Conservation (phyloP, 1,284 basidiomycete species). For the Cutaneotrichosporon sp. region DNA sequence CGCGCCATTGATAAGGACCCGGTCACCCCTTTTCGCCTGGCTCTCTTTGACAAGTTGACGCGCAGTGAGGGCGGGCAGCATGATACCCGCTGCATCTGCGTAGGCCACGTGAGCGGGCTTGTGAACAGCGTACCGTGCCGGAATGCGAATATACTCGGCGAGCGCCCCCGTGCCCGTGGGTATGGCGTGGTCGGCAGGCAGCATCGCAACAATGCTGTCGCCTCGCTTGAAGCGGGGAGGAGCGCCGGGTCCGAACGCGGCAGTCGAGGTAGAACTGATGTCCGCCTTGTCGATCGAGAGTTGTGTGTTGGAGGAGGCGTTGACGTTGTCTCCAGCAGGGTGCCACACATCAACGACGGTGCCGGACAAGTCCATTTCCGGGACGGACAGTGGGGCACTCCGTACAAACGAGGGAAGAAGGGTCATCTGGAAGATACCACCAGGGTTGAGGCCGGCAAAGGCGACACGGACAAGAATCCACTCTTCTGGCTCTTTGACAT, state of each 20-base stretch:
- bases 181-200: slow-evolving; percentile 1
- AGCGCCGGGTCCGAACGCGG: not conserved
- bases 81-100: not conserved
- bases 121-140: slow-evolving; percentile 6
- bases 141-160: slow-evolving; percentile 4
- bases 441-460: slow-evolving; percentile 11
- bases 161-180: slow-evolving; percentile 13
- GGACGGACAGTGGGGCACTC: not conserved
- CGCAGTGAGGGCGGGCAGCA: slow-evolving; percentile 11
- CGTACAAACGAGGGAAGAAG: slow-evolving; percentile 1
- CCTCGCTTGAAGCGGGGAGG: slow-evolving; percentile 4
- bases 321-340: too few relatives aligned
- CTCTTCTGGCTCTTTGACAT: slow-evolving; percentile 1
- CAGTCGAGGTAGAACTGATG: too few relatives aligned
- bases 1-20: slow-evolving; percentile 14
- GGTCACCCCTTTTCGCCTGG: slow-evolving; percentile 1
- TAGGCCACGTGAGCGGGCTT: not conserved
- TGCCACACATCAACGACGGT: slow-evolving; percentile 13
- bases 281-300: too few relatives aligned
- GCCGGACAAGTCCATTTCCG: slow-evolving; percentile 15
- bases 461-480: slow-evolving; percentile 12
- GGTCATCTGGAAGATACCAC: slow-evolving; percentile 9
- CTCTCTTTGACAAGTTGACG: slow-evolving; percentile 4
- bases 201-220: slow-evolving; percentile 9
- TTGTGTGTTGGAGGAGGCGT: too few relatives aligned